phyloP scores from a whole-genome alignment of 306 rosid species.

The Trifolium dubium region DNA sequence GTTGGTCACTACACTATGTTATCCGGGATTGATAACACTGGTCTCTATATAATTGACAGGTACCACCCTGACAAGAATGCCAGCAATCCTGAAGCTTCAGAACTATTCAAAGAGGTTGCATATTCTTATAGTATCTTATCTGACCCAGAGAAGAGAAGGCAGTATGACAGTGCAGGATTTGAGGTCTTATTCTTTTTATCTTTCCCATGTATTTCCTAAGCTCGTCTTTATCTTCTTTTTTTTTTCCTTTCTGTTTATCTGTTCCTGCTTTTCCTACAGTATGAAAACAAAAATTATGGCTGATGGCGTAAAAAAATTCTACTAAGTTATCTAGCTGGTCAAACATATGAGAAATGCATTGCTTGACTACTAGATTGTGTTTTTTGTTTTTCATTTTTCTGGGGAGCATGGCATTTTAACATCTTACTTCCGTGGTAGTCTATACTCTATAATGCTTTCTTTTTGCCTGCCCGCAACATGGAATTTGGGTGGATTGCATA shows the following conservation, averaged over 20 bases:
- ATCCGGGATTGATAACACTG: not conserved
- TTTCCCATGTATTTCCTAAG: conserved; percentile 26
- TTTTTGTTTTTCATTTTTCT: not conserved
- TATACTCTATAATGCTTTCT: conserved; percentile 15
- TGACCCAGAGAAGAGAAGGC: conserved; percentile 97
- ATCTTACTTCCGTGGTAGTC: conserved; percentile 12
- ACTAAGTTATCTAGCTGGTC: conserved; percentile 13
- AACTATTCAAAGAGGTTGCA: conserved; percentile 94
- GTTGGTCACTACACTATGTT: not conserved
- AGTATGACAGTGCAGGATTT: conserved; percentile 91
- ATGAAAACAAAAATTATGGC: conserved; percentile 22
- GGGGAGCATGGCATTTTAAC: conserved; percentile 17
- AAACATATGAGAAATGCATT: conserved; percentile 11
- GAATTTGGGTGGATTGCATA: not conserved
- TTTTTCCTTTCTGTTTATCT: not conserved
- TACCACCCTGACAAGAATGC: conserved; percentile 98
- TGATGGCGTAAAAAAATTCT: not conserved
- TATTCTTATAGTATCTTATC: conserved; percentile 92
- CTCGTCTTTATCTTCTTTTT: conserved; percentile 10
- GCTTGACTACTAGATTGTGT: conserved; percentile 1
- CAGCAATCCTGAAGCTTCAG: conserved; percentile 92
- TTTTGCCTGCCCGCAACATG: conserved; percentile 10
- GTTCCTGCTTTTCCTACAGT: conserved; percentile 17
- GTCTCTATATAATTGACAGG: conserved; percentile 50
- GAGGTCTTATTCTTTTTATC: conserved; percentile 64